Conservation (phyloP, 1,284 basidiomycete species). For the Sphagnurus paluster region DNA sequence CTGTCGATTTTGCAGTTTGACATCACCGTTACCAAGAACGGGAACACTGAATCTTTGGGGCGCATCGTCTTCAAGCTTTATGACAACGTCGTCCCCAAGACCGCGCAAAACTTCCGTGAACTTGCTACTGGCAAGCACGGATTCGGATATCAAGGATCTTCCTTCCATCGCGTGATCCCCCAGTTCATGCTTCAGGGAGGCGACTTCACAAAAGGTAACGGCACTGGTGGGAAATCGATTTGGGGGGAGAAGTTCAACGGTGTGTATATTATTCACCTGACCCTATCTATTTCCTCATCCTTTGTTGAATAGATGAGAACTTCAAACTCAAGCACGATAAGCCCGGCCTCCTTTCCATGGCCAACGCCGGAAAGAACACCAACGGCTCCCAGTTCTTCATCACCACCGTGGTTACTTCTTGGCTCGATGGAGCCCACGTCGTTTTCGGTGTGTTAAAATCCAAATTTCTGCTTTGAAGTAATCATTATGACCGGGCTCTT, state of each 20-base stretch:
- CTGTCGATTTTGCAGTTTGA: slow-evolving; percentile 61
- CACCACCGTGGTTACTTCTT: slow-evolving; percentile 68
- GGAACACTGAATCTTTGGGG: slow-evolving; percentile 51
- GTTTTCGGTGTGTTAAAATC: slow-evolving; percentile 87
- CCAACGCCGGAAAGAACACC: slow-evolving; percentile 75
- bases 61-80: slow-evolving; percentile 87
- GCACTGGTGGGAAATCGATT: slow-evolving; percentile 92
- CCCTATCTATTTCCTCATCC: slow-evolving; percentile 8
- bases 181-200: slow-evolving; percentile 63
- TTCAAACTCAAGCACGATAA: slow-evolving; percentile 80
- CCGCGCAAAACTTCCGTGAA: slow-evolving; percentile 88
- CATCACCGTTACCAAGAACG: slow-evolving; percentile 72
- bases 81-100: slow-evolving; percentile 70
- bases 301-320: slow-evolving; percentile 73
- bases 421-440: slow-evolving; percentile 79
- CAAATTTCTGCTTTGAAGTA: too few species aligned
- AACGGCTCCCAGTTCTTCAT: slow-evolving; percentile 74
- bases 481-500: too few species aligned
- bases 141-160: slow-evolving; percentile 62
- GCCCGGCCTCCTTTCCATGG: slow-evolving; percentile 90
- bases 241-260: slow-evolving; percentile 86
- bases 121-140: slow-evolving; percentile 79
- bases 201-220: slow-evolving; percentile 73
- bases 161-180: slow-evolving; percentile 84
- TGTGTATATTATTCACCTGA: slow-evolving; percentile 28